These are phyloP conservation scores for Escovopsis sp. DNA, from an alignment of 2,329 filamentous ascomycete genomes.

Conservation along the genomic window DNA sequence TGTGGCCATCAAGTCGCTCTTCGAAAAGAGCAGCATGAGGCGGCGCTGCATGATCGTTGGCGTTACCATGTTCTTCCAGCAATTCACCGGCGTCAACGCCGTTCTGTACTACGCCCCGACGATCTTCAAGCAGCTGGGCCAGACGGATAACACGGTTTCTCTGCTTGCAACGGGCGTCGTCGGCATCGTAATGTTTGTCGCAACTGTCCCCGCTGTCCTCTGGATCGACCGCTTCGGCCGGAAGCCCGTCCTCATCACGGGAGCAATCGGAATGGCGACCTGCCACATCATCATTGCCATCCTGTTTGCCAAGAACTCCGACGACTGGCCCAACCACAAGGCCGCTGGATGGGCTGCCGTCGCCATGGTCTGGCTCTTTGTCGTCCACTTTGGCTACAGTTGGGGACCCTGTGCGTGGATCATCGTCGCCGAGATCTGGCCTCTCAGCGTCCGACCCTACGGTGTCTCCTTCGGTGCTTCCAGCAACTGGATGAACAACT, in stretches of 20 bases:
- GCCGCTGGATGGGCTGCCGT: slow-evolving; percentile 56
- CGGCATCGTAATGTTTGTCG: slow-evolving; percentile 54
- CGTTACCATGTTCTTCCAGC: slow-evolving; percentile 46
- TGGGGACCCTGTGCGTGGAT: slow-evolving; percentile 68
- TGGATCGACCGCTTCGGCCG: slow-evolving; percentile 50
- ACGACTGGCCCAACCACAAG: slow-evolving; percentile 38
- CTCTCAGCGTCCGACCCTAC: slow-evolving; percentile 52
- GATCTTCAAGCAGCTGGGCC: slow-evolving; percentile 53
- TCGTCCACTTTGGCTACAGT: slow-evolving; percentile 58
- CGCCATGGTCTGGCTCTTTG: slow-evolving; percentile 58
- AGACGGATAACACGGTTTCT: slow-evolving; percentile 33
- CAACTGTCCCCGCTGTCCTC: slow-evolving; percentile 50
- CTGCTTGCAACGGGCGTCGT: slow-evolving; percentile 57
- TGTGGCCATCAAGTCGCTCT: slow-evolving; percentile 48
- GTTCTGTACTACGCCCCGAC: slow-evolving; percentile 55
- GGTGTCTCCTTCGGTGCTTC: slow-evolving; percentile 54
- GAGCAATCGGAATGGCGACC: slow-evolving; percentile 52
- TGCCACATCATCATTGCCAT: slow-evolving; percentile 59
- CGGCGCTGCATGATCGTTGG: slow-evolving; percentile 48
- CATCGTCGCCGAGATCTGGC: slow-evolving; percentile 60
- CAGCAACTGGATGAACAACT: slow-evolving; percentile 49
- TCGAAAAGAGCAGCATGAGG: slow-evolving; percentile 51
- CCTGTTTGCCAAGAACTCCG: slow-evolving; percentile 48
- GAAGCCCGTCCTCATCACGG: slow-evolving; percentile 44
- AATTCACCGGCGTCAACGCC: slow-evolving; percentile 34